Percentiles rank a stretch among this genome's conserved stretches.
Conservation (phyloP, 164 flowering plant species). For the Dillenia turbinata region DNA sequence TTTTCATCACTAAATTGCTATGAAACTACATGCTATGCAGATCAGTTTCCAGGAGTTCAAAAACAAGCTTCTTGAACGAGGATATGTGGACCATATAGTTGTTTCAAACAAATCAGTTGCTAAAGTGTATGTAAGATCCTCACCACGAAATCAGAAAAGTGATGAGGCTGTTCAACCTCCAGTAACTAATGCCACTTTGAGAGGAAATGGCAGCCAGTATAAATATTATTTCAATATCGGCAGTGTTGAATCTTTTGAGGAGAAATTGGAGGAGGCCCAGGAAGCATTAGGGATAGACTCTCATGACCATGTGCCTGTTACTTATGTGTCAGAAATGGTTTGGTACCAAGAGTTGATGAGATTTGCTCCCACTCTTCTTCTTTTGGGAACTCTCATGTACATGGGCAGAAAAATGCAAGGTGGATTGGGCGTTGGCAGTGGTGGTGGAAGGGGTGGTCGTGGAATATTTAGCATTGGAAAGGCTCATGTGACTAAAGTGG, state of each 20-base stretch:
- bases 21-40: constrained; percentile 32
- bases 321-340: constrained; percentile 64
- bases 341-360: constrained; percentile 84
- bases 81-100: constrained; percentile 80
- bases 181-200: constrained; percentile 23
- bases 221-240: constrained; percentile 87
- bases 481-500: constrained; percentile 81
- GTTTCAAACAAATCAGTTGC: constrained; percentile 87
- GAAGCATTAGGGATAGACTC: constrained; percentile 74
- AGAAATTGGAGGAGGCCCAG: constrained; percentile 95
- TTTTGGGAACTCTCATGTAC: constrained; percentile 65
- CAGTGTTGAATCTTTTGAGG: constrained; percentile 91
- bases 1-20: too few species aligned
- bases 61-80: constrained; percentile 87
- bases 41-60: constrained; percentile 91
- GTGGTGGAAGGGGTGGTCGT: constrained; percentile 74
- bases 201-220: constrained; percentile 49
- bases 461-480: constrained; percentile 93
- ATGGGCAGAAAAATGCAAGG: constrained; percentile 84
- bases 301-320: constrained; percentile 87
- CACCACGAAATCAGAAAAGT: constrained; percentile 41
- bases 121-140: constrained; percentile 60
- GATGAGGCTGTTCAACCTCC: constrained; percentile 47
- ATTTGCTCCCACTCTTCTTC: constrained; percentile 68
- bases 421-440: constrained; percentile 73